Base-by-base conservation (phyloP, 1,284 basidiomycete species). In the Coniferiporia weirii region DNA sequence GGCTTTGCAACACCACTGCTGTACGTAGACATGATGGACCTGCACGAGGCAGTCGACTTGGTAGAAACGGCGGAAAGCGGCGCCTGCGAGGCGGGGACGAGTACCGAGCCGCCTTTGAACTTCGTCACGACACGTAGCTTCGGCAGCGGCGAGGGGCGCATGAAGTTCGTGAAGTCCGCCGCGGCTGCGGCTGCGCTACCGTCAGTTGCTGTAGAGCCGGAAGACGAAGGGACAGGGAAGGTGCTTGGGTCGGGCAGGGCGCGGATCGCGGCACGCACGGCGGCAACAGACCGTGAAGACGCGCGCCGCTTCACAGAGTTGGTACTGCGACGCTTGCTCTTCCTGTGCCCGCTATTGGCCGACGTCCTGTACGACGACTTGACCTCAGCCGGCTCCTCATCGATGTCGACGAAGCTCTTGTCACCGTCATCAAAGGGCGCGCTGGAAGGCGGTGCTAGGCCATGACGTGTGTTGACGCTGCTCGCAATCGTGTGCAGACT, bases 161-260 rank as follows among this genome's bases (percentile, higher is more conserved):
- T 35, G 49, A 61, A 61, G 8, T 27, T 32, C 8, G 52, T 13
- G 36, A 47, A 54, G 22, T 60, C 58, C 8, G 52, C 52, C 36
- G 38, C 46, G 3, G 17, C 44, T n/a, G 34, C 34, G 19, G 36
- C 19, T 2, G 57, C 52, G 17, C 51, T 53, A 8, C 15, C n/a
- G 35, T 59, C 36, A 2, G 57, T 53, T 22, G 51, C 51, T 4
- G 49, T 52, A 38, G 46, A 50, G 20, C 54, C 59, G 32, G 17
- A 34, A 5, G 54, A 52, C 10, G 47, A 7, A 15, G 59, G 59
- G 35, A 61, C 45, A 9, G 59, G 59, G 54, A 61, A 61, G 3
- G 59, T 61, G 34, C 35, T 61, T 36, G 59, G 59, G 20, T 61
- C 59, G 15, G 59, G 59, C 19, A 61, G 54, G 0, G 59, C 46